Evolutionary conservation across 2,329 filamentous ascomycete species (phyloP).

Genomic region (Paracamarosporium sp.): DNA sequence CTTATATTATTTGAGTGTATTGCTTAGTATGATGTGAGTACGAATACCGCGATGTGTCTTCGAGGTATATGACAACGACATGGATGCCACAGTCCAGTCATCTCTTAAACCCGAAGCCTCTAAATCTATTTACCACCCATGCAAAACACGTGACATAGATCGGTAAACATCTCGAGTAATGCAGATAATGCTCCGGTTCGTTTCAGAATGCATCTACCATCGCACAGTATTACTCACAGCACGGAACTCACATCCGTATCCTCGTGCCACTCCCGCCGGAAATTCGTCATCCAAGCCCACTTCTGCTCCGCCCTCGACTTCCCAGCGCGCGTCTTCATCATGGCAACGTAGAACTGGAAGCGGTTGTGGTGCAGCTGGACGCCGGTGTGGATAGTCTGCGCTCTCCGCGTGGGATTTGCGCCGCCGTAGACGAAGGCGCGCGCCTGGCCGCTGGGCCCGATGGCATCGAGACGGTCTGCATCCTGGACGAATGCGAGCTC

Average conservation of each 20-base stretch:
- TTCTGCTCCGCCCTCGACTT: constrained; percentile 19
- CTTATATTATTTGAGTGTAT: too few species aligned
- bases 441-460: constrained; percentile 83
- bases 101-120: too few species aligned
- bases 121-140: too few species aligned
- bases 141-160: too few species aligned
- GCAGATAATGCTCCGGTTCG: too few species aligned
- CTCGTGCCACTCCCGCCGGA: constrained; percentile 4
- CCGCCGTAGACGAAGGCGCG: constrained; percentile 77
- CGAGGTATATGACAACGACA: too few species aligned
- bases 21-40: too few species aligned
- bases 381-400: constrained; percentile 39
- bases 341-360: constrained; percentile 11
- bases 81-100: too few species aligned
- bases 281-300: constrained; percentile 20
- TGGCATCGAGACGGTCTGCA: constrained; percentile 83
- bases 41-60: too few species aligned
- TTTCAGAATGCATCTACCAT: too few species aligned
- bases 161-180: too few species aligned
- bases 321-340: constrained; percentile 30
- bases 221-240: background rate
- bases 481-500: constrained; percentile 87
- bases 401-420: constrained; percentile 57
- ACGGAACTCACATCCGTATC: constrained; percentile 7
- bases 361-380: constrained; percentile 17